Conservation (phyloP, 441 rosid species). For the Mallotus japonicus region DNA sequence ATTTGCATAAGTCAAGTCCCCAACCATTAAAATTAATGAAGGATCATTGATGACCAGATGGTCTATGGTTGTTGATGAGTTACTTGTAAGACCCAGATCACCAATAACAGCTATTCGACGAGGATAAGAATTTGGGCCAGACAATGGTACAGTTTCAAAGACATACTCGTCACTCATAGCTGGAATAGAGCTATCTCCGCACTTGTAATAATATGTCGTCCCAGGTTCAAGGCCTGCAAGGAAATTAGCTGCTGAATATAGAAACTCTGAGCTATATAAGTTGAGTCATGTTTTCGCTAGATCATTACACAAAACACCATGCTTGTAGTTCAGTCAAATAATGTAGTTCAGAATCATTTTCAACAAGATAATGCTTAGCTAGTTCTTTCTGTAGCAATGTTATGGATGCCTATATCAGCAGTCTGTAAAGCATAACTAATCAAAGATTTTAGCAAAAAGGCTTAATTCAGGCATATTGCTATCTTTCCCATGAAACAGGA, state of each 20-base stretch:
- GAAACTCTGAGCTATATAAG: too few relatives aligned
- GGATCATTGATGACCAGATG: constrained; percentile 62
- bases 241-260: not conserved
- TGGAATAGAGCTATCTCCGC: constrained; percentile 77
- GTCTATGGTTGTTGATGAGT: constrained; percentile 53
- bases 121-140: constrained; percentile 50
- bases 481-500: not conserved
- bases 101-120: constrained; percentile 59
- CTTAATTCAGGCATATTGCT: too few relatives aligned
- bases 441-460: too few relatives aligned
- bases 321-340: too few relatives aligned
- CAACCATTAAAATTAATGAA: constrained; percentile 61
- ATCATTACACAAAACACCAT: too few relatives aligned
- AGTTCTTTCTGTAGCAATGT: too few relatives aligned
- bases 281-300: too few relatives aligned
- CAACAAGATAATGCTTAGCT: too few relatives aligned
- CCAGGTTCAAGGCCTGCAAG: constrained; percentile 54
- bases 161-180: constrained; percentile 52
- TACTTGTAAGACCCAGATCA: constrained; percentile 75
- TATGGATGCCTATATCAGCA: too few relatives aligned
- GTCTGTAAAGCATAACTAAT: too few relatives aligned
- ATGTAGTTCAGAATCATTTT: too few relatives aligned
- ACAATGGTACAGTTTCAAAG: constrained; percentile 60
- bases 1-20: constrained; percentile 75
- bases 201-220: constrained; percentile 65